Base-by-base conservation (phyloP, 2,329 filamentous ascomycete genomes). In the Botrytis sinoallii region DNA sequence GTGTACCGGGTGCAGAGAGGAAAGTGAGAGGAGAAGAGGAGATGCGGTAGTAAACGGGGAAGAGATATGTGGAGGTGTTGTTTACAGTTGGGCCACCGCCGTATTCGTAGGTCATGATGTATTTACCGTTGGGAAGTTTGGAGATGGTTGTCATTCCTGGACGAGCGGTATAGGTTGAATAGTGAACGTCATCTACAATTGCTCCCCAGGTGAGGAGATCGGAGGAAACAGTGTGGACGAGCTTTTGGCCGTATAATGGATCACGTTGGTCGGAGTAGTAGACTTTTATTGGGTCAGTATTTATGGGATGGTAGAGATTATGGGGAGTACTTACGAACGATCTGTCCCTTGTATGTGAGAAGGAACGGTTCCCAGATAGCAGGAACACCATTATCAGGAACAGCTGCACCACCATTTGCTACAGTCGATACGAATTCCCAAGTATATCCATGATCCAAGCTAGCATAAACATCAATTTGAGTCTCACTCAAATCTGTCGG, bases 291-390 rank as follows among this genome's bases (percentile, higher is more conserved):
- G 18, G 42, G 22, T 73, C n/a, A 73, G 65, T 52, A 63, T 29
- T 42, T 52, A n/a, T 55, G 29, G 14, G n/a, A 44, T 38, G 42
- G 10, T n/a, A 35, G n/a, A 38, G 12, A 32, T 18, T 16, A 22
- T 16, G 32, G 60, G 10, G 40, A 29, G 14, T 10, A 73, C 66
- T 70, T 64, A 73, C 72, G 46, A 52, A 93, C 86, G 29, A 93
- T 82, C 70, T 88, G 84, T 71, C 87, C 85, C 73, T 91, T 82
- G 80, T 90, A 86, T 63, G 86, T 83, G 80, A 89, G 79, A 60
- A 93, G 82, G 80, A 91, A 92, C 0, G 91, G 91, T 80, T 93
- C 92, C 91, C 91, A 93, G 32, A 93, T 88, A 0, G 91, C 90
- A 0, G 89, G 91, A 55, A 89, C 80, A 1, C 89, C 91, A 78